Percentiles rank a stretch among this genome's conserved stretches.
phyloP scores from a whole-genome alignment of 306 rosid genomes.

The Mucuna pruriens region DNA sequence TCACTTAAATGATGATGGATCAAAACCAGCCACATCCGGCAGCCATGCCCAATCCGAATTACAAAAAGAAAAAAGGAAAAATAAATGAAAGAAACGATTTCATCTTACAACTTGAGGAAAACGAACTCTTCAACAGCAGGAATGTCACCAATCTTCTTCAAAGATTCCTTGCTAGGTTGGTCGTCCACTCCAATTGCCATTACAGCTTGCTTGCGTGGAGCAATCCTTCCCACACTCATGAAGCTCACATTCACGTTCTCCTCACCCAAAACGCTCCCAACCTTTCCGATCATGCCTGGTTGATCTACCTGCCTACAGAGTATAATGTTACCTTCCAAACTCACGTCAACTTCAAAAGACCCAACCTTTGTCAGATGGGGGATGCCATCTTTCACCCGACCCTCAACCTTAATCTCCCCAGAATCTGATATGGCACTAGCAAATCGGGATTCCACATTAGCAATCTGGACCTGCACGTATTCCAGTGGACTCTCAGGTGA shows the following conservation, averaged over 20 bases:
- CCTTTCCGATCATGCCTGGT: conserved; percentile 93
- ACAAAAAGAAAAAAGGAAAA: not conserved
- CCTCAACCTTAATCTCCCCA: conserved; percentile 90
- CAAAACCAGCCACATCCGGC: conserved; percentile 53
- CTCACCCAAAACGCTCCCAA: conserved; percentile 85
- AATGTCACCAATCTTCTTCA: conserved; percentile 87
- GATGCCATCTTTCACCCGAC: conserved; percentile 86
- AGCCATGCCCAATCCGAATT: conserved; percentile 36
- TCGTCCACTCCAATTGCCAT: conserved; percentile 99
- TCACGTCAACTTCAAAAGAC: conserved; percentile 94
- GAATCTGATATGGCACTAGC: conserved; percentile 91
- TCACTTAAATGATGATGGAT: conserved; percentile 19
- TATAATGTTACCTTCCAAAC: conserved; percentile 89
- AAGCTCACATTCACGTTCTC: conserved; percentile 97
- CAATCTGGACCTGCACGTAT: conserved; percentile 86
- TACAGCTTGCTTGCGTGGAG: conserved; percentile 98
- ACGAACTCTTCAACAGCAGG: conserved; percentile 94
- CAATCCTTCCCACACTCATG: conserved; percentile 98
- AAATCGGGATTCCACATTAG: conserved; percentile 90
- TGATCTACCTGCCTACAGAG: conserved; percentile 99
- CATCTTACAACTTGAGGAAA: conserved; percentile 78
- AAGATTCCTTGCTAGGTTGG: conserved; percentile 65
- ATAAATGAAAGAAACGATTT: not conserved
- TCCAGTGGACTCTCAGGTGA: conserved; percentile 92
- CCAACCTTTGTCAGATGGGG: conserved; percentile 97